These are phyloP conservation scores for Plasmodium inui DNA, from an alignment of 169 alveolate species.

Conservation along the genomic window DNA sequence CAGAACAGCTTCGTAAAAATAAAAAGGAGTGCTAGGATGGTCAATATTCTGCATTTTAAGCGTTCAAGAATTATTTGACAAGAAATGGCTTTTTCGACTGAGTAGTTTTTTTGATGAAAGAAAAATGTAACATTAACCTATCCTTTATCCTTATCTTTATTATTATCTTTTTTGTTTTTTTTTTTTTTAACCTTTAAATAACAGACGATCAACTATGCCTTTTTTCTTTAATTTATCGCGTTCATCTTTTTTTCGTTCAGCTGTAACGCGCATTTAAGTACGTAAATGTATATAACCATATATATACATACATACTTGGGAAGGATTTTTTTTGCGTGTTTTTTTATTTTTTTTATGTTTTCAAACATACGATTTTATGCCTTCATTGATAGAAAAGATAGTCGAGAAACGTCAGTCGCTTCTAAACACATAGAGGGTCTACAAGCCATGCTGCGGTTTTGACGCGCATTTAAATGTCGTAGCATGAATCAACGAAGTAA, in stretches of 20 bases:
- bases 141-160: background rate
- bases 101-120: background rate
- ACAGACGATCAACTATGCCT: background rate
- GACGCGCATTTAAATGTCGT: slow-evolving; percentile 1
- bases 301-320: background rate
- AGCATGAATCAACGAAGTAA: background rate
- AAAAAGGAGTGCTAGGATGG: slow-evolving; percentile 1
- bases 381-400: background rate
- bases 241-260: background rate
- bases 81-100: background rate
- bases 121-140: background rate
- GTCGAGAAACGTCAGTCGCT: background rate
- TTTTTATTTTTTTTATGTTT: background rate
- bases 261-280: background rate
- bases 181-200: background rate
- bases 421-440: background rate
- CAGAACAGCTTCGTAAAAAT: background rate
- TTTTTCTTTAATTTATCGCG: background rate
- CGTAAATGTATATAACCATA: background rate
- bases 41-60: background rate
- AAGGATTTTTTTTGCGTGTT: background rate
- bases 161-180: background rate
- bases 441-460: background rate
- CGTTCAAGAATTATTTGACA: background rate
- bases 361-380: background rate